Conservation (phyloP, 305 asterid genomes). For the Fraxinus floribunda region DNA sequence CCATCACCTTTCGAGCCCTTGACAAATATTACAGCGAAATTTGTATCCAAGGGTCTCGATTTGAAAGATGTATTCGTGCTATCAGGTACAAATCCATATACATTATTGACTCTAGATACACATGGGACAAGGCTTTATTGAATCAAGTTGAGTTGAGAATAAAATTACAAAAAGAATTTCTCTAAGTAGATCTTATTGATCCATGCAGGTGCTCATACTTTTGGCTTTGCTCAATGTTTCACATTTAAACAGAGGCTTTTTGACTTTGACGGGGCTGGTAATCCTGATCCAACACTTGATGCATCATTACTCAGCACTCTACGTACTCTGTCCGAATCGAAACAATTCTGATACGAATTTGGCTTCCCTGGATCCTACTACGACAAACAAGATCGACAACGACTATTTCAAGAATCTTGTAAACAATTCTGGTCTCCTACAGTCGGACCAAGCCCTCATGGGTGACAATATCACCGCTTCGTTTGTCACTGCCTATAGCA, state of each 20-base stretch:
- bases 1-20: conserved; percentile 66
- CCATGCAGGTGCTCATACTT: conserved; percentile 59
- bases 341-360: conserved; percentile 46
- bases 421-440: conserved; percentile 53
- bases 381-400: conserved; percentile 52
- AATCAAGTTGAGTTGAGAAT: background rate
- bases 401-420: conserved; percentile 39
- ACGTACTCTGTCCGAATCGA: conserved; percentile 50
- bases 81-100: conserved; percentile 43
- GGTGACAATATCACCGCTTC: conserved; percentile 45
- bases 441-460: conserved; percentile 67
- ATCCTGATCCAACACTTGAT: conserved; percentile 66
- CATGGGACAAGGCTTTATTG: background rate
- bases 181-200: background rate
- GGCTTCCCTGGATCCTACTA: conserved; percentile 46
- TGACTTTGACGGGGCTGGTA: conserved; percentile 67
- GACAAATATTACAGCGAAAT: conserved; percentile 56
- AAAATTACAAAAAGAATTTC: background rate
- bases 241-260: conserved; percentile 65
- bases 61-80: conserved; percentile 62
- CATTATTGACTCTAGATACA: background rate
- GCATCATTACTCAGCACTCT: conserved; percentile 36
- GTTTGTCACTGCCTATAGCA: conserved; percentile 45
- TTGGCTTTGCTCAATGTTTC: conserved; percentile 69
- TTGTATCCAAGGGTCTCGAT: conserved; percentile 59